Evolutionary conservation across 371 early-diverging fungal species (phyloP), one percentile per base, ranked within the genome.

Genomic region (Zopfochytrium polystomum): DNA sequence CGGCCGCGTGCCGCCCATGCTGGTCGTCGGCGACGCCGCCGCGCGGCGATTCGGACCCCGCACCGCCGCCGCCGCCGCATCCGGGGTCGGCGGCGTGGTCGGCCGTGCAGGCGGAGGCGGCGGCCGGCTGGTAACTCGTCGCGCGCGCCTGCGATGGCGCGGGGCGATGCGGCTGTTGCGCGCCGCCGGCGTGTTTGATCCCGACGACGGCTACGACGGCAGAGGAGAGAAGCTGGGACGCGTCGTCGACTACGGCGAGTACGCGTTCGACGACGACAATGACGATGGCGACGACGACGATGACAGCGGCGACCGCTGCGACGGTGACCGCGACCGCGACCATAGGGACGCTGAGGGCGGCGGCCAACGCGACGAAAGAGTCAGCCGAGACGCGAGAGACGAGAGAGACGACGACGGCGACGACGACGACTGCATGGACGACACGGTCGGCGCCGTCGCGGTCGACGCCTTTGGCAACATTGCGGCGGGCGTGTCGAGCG

Each of bases 361-460:
- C n/a, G n/a, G n/a, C n/a, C 7, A 47, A 15, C n/a, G 34, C n/a
- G 57, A 57, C 32, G 18, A 18, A 47, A 47, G 9, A 7, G 47
- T 18, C 23, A 18, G 9, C 23, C 47, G 23, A 23, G n/a, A n/a
- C n/a, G n/a, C n/a, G n/a, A n/a, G n/a, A n/a, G n/a, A 38, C 7
- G 38, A 7, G 18, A 38, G 11, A 7, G 38, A 11, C 18, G 7
- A 7, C 18, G 11, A n/a, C n/a, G n/a, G n/a, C 26, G 57, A 57
- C 42, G 9, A 38, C 15, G 11, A 13, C 50, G 30, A 23, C 3
- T 20, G 27, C 26, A 20, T 6, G 27, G 32, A 63, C 13, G 95
- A 94, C 66, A 94, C 95, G 9, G 93, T 94, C 0, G 95, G 95
- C 0, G 91, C 90, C 0, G 83, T 94, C 42, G 87, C 84, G 27